A percentile compares a stretch with the other conserved stretches of the same genome.
phyloP scores from a whole-genome alignment of 2,329 filamentous ascomycete genomes.

The Arthrobotrys megalospora region DNA sequence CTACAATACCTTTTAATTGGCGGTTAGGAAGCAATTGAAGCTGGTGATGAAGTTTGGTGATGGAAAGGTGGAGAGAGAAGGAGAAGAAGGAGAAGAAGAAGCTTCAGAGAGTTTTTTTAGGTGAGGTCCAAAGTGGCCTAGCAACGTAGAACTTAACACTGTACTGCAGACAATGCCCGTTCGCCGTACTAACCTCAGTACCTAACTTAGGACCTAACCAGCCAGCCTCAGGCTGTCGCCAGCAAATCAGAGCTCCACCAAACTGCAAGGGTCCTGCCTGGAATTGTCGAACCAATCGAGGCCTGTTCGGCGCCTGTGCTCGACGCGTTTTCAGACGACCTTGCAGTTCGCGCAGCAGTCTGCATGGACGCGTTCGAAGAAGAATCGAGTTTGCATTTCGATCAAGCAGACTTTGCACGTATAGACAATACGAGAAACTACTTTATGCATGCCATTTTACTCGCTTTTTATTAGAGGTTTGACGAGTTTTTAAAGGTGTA shows the following conservation, averaged over 20 bases:
- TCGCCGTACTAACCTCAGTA: background rate
- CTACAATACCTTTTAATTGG: background rate
- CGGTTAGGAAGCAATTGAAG: conserved; percentile 30
- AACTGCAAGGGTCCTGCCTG: conserved; percentile 26
- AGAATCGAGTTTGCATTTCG: background rate
- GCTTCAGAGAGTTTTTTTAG: conserved; percentile 32
- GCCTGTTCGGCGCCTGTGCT: conserved; percentile 1
- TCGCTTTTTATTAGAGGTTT: no score
- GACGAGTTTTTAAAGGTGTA: no score
- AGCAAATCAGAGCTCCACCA: conserved; percentile 46
- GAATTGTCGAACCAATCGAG: conserved; percentile 33
- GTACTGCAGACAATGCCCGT: no score
- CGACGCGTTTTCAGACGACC: conserved; percentile 50
- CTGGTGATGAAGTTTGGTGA: conserved; percentile 13
- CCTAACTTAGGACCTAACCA: background rate
- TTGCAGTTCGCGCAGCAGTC: conserved; percentile 25
- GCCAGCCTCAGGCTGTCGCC: background rate
- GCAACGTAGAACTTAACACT: conserved; percentile 38
- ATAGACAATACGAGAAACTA: no score
- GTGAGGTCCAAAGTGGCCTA: conserved; percentile 47
- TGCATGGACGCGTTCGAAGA: background rate
- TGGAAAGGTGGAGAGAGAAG: conserved; percentile 1
- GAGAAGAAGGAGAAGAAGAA: conserved; percentile 14
- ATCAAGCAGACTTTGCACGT: no score
- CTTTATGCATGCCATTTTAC: no score